Percentiles rank a stretch among this genome's conserved stretches.
Conservation (phyloP, 306 rosid species). For the Cicer judaicum region DNA sequence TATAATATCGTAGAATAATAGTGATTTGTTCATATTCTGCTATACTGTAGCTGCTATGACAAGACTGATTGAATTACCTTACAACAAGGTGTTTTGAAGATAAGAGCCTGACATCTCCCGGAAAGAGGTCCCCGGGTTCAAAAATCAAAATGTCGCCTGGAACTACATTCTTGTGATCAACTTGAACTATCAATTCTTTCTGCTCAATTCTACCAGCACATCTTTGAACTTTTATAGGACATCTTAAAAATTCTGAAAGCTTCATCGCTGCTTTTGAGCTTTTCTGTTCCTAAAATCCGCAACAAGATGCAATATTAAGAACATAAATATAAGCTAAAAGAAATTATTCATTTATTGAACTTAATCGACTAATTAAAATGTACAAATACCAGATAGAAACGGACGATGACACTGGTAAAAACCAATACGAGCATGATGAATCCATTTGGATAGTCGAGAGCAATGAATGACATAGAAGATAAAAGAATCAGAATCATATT, state of each 20-base stretch:
- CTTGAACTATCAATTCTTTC: conserved; percentile 74
- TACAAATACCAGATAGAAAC: conserved; percentile 73
- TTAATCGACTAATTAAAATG: not conserved
- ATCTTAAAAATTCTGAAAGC: conserved; percentile 72
- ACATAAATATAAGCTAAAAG: not conserved
- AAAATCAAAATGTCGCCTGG: conserved; percentile 85
- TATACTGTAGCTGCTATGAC: no score
- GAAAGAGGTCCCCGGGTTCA: conserved; percentile 92
- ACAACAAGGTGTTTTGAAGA: conserved; percentile 86
- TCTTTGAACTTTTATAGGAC: conserved; percentile 82
- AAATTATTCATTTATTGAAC: not conserved
- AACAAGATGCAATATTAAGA: conserved; percentile 6
- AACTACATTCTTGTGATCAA: conserved; percentile 86
- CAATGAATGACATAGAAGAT: conserved; percentile 67
- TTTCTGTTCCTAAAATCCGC: conserved; percentile 63
- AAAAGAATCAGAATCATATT: conserved; percentile 74
- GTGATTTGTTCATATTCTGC: no score
- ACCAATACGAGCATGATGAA: conserved; percentile 74
- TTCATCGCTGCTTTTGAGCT: conserved; percentile 90
- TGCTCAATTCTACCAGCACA: conserved; percentile 85
- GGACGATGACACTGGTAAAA: conserved; percentile 74
- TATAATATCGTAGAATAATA: no score
- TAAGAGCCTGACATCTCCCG: conserved; percentile 79
- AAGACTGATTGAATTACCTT: conserved; percentile 51
- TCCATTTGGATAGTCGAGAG: conserved; percentile 69